Conservation (phyloP, 177 flowering plant genomes). For the Vitis hybrid region DNA sequence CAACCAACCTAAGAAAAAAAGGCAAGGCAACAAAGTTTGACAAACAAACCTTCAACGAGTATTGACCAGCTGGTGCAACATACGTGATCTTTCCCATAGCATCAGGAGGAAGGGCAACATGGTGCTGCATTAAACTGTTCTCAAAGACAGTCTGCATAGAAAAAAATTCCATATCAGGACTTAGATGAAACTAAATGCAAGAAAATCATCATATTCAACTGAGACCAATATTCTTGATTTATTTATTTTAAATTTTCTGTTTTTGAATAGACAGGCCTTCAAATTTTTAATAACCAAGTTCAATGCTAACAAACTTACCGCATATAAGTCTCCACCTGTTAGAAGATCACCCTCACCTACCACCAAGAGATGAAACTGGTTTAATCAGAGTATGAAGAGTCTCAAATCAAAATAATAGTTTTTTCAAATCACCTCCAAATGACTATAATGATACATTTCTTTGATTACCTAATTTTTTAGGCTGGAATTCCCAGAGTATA, state of each 20-base stretch:
- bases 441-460: not conserved
- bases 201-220: not conserved
- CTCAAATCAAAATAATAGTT: not conserved
- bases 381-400: not conserved
- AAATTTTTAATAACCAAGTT: constrained; percentile 3
- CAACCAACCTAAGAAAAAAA: not conserved
- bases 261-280: not conserved
- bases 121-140: constrained; percentile 93
- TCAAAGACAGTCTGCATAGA: constrained; percentile 82
- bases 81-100: constrained; percentile 93
- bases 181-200: constrained; percentile 4
- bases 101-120: constrained; percentile 93
- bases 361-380: constrained; percentile 10
- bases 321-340: constrained; percentile 97
- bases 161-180: constrained; percentile 4
- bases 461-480: constrained; percentile 76
- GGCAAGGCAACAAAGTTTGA: not conserved
- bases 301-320: constrained; percentile 61
- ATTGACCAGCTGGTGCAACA: constrained; percentile 93
- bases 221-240: not conserved
- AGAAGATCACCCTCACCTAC: constrained; percentile 94
- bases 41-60: constrained; percentile 71
- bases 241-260: too few species aligned
- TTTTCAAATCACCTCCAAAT: not conserved
- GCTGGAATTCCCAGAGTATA: constrained; percentile 90